phyloP scores from a whole-genome alignment of 139 green algal genomes.

The Closterium sp. region DNA sequence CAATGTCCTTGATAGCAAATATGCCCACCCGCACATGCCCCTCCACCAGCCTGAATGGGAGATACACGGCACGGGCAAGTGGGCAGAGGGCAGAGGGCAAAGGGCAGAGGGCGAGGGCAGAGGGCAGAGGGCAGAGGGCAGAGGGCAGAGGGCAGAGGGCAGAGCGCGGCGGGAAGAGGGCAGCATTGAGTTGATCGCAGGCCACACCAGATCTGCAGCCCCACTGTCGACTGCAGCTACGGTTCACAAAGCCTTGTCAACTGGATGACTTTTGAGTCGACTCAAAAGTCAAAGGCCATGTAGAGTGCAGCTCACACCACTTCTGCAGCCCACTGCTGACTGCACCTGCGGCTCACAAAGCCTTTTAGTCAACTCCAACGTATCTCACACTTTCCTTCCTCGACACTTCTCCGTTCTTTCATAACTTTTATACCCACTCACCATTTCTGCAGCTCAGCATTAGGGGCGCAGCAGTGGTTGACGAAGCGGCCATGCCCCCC shows the following conservation, averaged over 20 bases:
- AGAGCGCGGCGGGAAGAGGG: no score
- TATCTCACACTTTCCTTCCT: no score
- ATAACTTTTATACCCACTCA: neutral
- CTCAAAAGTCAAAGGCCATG: no score
- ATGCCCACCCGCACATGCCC: conserved; percentile 94
- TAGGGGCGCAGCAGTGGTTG: conserved; percentile 97
- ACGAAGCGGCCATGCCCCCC: conserved; percentile 92
- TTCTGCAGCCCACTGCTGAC: conserved; percentile 98
- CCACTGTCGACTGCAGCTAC: no score
- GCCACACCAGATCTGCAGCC: no score
- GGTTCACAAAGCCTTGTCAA: no score
- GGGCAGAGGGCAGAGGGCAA: neutral
- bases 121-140: no score
- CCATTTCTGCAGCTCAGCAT: conserved; percentile 99
- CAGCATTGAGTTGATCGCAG: no score
- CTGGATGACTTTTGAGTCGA: neutral
- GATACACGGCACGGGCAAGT: neutral
- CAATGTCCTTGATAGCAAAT: conserved; percentile 71
- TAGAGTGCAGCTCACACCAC: conserved; percentile 71
- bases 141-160: no score
- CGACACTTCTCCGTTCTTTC: no score
- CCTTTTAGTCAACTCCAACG: conserved; percentile 25
- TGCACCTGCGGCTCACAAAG: conserved; percentile 97
- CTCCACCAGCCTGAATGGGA: conserved; percentile 60
- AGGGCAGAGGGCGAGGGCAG: no score